These are phyloP conservation scores for Colletotrichum eleusines DNA, from an alignment of 2,329 filamentous ascomycete species.

Conservation along the genomic window DNA sequence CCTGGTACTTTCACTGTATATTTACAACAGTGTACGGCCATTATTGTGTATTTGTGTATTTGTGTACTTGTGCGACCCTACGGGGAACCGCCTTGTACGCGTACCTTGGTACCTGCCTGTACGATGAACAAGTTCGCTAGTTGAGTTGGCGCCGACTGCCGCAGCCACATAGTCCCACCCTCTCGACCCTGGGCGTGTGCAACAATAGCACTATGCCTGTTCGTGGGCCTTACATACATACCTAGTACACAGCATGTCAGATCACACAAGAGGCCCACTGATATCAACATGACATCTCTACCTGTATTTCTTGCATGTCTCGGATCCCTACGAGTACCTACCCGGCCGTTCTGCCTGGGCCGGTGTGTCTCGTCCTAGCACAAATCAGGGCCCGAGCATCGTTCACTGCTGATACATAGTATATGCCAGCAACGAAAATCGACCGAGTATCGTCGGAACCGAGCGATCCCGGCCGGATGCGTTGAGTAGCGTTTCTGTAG, in stretches of 20 bases:
- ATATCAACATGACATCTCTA: slow-evolving; percentile 39
- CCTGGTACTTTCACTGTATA: no score
- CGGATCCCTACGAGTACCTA: background rate
- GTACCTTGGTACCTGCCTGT: no score
- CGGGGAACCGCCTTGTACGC: no score
- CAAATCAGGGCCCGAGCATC: slow-evolving; percentile 38
- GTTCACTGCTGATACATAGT: slow-evolving; percentile 19
- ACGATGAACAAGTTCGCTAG: slow-evolving; percentile 2
- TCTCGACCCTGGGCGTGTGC: slow-evolving; percentile 27
- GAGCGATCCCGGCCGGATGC: slow-evolving; percentile 21
- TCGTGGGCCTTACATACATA: slow-evolving; percentile 22
- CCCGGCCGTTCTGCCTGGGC: slow-evolving; percentile 20
- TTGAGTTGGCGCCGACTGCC: slow-evolving; percentile 28
- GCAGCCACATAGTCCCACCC: slow-evolving; percentile 31
- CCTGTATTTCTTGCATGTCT: slow-evolving; percentile 8
- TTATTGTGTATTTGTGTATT: no score
- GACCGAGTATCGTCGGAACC: slow-evolving; percentile 27
- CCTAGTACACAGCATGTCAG: no score
- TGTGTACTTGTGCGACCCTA: no score
- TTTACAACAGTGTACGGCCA: no score
- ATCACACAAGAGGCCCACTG: slow-evolving; percentile 36
- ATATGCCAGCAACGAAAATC: slow-evolving; percentile 22
- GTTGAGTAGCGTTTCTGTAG: slow-evolving; percentile 7
- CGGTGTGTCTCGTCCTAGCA: slow-evolving; percentile 19
- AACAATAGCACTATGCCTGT: slow-evolving; percentile 30